Percentiles rank a stretch among this genome's conserved stretches.
phyloP scores from a whole-genome alignment of 2,329 filamentous ascomycete genomes.

The Colletotrichum tropicale region DNA sequence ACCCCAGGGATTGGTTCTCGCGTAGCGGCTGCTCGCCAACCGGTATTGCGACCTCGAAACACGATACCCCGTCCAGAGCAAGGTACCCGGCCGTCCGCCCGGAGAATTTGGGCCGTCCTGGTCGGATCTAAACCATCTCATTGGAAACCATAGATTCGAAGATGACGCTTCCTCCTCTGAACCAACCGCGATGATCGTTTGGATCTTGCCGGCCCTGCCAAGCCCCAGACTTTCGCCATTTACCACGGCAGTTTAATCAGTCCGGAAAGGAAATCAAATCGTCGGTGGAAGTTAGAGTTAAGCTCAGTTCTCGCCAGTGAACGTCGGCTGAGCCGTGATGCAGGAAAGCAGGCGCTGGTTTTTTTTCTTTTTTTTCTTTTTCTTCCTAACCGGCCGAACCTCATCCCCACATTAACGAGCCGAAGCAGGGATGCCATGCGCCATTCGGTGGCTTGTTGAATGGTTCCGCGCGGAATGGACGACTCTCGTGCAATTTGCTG shows the following conservation, averaged over 20 bases:
- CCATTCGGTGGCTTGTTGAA: not conserved
- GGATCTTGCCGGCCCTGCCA: not conserved
- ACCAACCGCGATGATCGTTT: not conserved
- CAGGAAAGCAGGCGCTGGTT: not conserved
- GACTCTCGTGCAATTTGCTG: not conserved
- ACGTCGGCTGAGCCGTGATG: not conserved
- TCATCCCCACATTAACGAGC: not conserved
- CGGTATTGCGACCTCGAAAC: not conserved
- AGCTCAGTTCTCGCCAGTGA: not conserved
- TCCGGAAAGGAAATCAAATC: not conserved
- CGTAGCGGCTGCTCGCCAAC: not conserved
- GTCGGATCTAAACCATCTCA: slow-evolving; percentile 1
- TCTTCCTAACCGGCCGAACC: not conserved
- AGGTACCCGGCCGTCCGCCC: slow-evolving; percentile 4
- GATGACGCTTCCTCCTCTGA: not conserved
- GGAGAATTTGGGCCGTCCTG: slow-evolving; percentile 12
- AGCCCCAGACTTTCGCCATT: not conserved
- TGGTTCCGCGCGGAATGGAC: not conserved
- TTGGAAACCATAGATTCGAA: not conserved
- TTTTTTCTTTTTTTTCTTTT: not conserved
- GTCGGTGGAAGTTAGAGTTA: not conserved
- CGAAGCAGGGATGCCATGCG: slow-evolving; percentile 13
- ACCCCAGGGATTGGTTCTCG: not conserved
- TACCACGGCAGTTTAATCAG: not conserved
- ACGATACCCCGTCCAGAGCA: not conserved